These are phyloP conservation scores for Triticum urartu DNA, from an alignment of 176 grass and related monocot species.

Conservation along the genomic window DNA sequence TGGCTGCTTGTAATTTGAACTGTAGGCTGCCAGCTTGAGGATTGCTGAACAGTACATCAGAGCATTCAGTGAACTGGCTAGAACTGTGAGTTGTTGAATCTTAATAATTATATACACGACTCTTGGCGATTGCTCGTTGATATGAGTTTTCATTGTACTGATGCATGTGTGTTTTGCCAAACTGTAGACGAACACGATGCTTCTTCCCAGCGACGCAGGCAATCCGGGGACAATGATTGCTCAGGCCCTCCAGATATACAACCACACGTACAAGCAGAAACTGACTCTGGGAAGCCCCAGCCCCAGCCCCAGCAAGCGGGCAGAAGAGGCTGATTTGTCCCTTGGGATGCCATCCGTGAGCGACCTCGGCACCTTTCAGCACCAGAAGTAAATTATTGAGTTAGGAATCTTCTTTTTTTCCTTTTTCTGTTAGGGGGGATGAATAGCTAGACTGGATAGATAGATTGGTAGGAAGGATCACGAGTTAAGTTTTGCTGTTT, in stretches of 20 bases:
- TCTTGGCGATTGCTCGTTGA: not conserved
- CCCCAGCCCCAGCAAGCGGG: not conserved
- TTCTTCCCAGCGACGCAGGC: conserved; percentile 57
- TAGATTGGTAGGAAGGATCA: no score
- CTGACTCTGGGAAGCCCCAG: not conserved
- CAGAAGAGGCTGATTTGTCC: not conserved
- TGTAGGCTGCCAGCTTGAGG: conserved; percentile 74
- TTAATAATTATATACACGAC: not conserved
- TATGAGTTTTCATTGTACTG: not conserved
- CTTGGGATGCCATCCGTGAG: not conserved
- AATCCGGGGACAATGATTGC: conserved; percentile 67
- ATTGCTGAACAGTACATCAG: conserved; percentile 85
- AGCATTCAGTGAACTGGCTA: conserved; percentile 64
- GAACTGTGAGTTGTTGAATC: conserved; percentile 43
- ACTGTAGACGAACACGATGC: conserved; percentile 63
- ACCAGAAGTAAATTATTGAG: not conserved
- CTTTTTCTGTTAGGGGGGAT: not conserved
- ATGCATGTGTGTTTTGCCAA: not conserved
- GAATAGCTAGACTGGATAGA: not conserved
- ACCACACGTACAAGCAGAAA: conserved; percentile 37
- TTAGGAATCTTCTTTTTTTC: not conserved
- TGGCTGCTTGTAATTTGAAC: not conserved
- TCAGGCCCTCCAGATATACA: conserved; percentile 71
- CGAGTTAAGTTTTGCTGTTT: not conserved
- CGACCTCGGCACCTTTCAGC: not conserved